phyloP scores from a whole-genome alignment of 129 eudicot genomes.

The Flaveria sonorensis region DNA sequence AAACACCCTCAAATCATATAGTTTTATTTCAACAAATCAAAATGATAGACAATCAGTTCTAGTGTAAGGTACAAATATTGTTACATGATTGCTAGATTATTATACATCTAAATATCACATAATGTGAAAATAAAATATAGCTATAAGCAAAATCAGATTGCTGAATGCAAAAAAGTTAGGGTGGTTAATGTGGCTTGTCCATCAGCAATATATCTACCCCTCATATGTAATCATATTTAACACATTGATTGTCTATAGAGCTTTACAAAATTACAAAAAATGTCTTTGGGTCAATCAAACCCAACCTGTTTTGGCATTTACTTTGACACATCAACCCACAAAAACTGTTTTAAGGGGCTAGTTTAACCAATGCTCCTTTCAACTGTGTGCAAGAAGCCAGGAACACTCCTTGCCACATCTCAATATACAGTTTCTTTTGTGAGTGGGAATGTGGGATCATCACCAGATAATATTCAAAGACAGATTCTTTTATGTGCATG shows the following conservation, averaged over 20 bases:
- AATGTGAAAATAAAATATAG: neutral
- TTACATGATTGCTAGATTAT: neutral
- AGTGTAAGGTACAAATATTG: constrained; percentile 5
- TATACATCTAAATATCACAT: constrained; percentile 1
- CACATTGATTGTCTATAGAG: neutral
- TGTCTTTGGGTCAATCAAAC: constrained; percentile 8
- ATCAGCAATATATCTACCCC: neutral
- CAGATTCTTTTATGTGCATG: neutral
- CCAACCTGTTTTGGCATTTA: neutral
- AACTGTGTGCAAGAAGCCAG: neutral
- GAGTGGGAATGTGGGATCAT: neutral
- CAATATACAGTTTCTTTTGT: neutral
- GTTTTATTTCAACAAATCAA: constrained; percentile 7
- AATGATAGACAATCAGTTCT: neutral
- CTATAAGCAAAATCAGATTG: constrained; percentile 5
- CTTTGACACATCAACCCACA: constrained; percentile 2
- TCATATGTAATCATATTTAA: neutral
- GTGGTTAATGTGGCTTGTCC: neutral
- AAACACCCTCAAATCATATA: neutral
- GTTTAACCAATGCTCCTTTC: neutral
- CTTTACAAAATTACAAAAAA: neutral
- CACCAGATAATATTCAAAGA: neutral
- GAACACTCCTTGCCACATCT: neutral
- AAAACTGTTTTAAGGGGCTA: neutral
- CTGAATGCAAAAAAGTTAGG: constrained; percentile 1